Conservation (phyloP, 768 basidiomycete genomes). For the Termitomyces titanicus region DNA sequence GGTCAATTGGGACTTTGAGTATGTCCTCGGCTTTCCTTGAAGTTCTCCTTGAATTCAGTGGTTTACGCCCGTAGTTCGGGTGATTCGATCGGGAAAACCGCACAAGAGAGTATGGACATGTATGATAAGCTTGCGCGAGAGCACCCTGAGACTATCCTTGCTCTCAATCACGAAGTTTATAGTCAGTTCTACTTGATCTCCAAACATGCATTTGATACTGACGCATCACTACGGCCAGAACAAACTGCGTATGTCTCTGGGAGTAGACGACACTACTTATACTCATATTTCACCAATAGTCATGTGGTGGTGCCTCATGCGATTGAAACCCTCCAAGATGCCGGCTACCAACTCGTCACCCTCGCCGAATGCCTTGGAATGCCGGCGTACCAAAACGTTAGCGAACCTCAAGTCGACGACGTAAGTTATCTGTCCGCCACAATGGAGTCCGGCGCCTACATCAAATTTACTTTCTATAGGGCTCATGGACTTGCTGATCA, state of each 20-base stretch:
- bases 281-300: neutral
- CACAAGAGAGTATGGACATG: constrained; percentile 16
- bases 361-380: constrained; percentile 35
- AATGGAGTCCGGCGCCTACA: neutral
- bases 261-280: no score
- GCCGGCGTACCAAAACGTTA: constrained; percentile 25
- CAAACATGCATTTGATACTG: neutral
- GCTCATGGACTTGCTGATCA: constrained; percentile 3
- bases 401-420: neutral
- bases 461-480: neutral
- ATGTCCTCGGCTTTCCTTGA: constrained; percentile 2
- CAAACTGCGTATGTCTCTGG: neutral
- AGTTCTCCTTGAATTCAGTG: neutral
- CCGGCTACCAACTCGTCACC: constrained; percentile 36
- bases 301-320: constrained; percentile 25
- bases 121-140: constrained; percentile 19
- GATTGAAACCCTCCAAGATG: constrained; percentile 22
- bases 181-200: constrained; percentile 12
- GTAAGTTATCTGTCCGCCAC: neutral
- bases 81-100: constrained; percentile 25
- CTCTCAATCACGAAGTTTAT: constrained; percentile 33
- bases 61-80: constrained; percentile 18
- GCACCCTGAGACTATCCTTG: constrained; percentile 25
- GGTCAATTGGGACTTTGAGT: constrained; percentile 39
- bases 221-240: neutral